These are phyloP conservation scores for Linnemannia schmuckeri DNA, from an alignment of 192 early-diverging fungal species.

Conservation along the genomic window DNA sequence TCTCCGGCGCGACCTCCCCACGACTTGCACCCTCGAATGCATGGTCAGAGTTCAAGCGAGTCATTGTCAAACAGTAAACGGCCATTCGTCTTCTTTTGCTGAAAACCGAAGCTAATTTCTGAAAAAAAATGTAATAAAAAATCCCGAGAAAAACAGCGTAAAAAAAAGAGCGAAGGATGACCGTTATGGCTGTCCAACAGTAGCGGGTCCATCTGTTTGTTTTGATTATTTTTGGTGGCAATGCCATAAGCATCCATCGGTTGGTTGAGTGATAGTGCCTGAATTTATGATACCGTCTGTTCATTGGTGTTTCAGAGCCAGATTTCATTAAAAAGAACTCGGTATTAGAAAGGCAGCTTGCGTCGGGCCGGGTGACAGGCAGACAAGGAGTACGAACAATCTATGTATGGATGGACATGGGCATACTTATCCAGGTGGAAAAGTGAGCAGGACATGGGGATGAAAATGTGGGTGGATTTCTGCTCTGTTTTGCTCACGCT, in stretches of 20 bases:
- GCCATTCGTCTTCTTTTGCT: background rate
- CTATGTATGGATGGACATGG: background rate
- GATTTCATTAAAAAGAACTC: background rate
- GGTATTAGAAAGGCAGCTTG: background rate
- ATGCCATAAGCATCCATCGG: background rate
- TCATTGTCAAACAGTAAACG: constrained; percentile 41
- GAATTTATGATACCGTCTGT: background rate
- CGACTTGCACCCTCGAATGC: constrained; percentile 49
- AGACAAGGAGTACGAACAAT: background rate
- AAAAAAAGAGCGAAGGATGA: background rate
- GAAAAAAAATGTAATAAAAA: constrained; percentile 1
- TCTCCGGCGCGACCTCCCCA: constrained; percentile 50
- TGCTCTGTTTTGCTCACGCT: background rate
- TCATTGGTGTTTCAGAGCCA: background rate
- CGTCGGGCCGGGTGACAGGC: background rate
- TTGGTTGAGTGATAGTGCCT: background rate
- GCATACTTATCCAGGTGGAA: background rate
- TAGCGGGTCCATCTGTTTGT: too few species aligned
- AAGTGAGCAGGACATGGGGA: background rate
- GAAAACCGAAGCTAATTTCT: background rate
- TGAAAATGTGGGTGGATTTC: background rate
- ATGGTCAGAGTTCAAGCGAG: constrained; percentile 56
- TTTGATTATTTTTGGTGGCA: too few species aligned
- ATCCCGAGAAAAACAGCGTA: background rate
- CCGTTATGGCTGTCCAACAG: background rate